These are phyloP conservation scores for Picea glauca DNA, from an alignment of 75 land plant species.

Conservation along the genomic window DNA sequence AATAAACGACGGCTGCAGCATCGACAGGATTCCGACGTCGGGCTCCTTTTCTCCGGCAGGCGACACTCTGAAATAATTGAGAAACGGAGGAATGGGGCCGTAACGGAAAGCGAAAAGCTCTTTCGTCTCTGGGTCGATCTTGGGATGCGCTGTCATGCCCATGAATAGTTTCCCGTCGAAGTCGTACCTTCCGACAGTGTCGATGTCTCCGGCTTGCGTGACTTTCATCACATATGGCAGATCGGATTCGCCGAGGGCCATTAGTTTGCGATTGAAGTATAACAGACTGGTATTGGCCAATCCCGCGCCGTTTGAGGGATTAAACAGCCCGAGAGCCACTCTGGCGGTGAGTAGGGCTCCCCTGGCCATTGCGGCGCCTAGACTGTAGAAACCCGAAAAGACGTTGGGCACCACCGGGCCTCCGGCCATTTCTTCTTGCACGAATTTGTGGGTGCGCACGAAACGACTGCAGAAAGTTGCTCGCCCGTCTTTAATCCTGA, in stretches of 20 bases:
- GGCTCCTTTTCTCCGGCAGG: conserved; percentile 25
- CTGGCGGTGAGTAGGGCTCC: conserved; percentile 40
- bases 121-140: conserved; percentile 55
- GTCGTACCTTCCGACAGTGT: conserved; percentile 57
- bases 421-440: conserved; percentile 48
- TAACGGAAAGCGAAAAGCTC: conserved; percentile 64
- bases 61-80: conserved; percentile 45
- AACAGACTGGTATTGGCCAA: conserved; percentile 80
- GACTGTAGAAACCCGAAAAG: conserved; percentile 64
- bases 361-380: conserved; percentile 53
- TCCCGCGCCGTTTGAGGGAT: conserved; percentile 51
- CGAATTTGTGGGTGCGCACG: conserved; percentile 50
- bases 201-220: conserved; percentile 42
- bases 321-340: conserved; percentile 40
- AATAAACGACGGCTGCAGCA: conserved; percentile 45
- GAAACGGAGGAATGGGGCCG: conserved; percentile 47
- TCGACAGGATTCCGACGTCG: conserved; percentile 47
- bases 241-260: conserved; percentile 89
- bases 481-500: conserved; percentile 6
- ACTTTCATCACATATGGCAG: conserved; percentile 65
- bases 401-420: conserved; percentile 68
- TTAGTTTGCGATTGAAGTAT: conserved; percentile 52
- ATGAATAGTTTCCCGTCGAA: conserved; percentile 51
- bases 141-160: conserved; percentile 81
- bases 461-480: conserved; percentile 65